Conservation (phyloP, 768 basidiomycete genomes). For the Candolleomyces eurysporus region DNA sequence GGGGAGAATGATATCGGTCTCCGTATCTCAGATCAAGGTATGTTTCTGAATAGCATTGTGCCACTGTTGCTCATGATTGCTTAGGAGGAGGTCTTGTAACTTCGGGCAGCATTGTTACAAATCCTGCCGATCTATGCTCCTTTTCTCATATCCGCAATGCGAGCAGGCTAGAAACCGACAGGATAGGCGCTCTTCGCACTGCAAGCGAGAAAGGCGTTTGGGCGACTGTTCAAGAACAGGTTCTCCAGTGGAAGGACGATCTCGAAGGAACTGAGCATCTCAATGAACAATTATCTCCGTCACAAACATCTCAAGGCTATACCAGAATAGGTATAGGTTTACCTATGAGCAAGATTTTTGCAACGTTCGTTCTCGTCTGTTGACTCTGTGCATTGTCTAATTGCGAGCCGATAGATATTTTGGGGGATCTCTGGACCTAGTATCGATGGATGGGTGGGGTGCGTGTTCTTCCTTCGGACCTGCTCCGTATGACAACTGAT, state of each 20-base stretch:
- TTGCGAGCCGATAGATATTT: slow-evolving; percentile 55
- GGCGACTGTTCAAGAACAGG: slow-evolving; percentile 81
- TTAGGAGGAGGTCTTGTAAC: slow-evolving; percentile 71
- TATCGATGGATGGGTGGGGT: slow-evolving; percentile 86
- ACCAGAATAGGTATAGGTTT: slow-evolving; percentile 76
- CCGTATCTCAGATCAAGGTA: slow-evolving; percentile 91
- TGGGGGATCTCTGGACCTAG: slow-evolving; percentile 75
- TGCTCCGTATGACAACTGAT: slow-evolving; percentile 1
- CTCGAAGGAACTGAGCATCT: slow-evolving; percentile 18
- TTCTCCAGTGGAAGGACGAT: slow-evolving; percentile 45
- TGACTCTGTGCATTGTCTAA: neutral
- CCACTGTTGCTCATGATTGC: slow-evolving; percentile 9
- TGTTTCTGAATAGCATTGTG: neutral
- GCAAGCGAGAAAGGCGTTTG: slow-evolving; percentile 63
- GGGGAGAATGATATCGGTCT: slow-evolving; percentile 73
- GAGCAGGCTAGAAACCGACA: slow-evolving; percentile 60
- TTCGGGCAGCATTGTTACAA: slow-evolving; percentile 45
- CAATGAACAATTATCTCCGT: slow-evolving; percentile 25
- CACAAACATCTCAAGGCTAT: slow-evolving; percentile 43
- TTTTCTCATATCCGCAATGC: slow-evolving; percentile 86
- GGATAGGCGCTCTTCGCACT: slow-evolving; percentile 65
- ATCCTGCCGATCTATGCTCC: slow-evolving; percentile 80
- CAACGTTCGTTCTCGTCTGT: slow-evolving; percentile 51
- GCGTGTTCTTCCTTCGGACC: slow-evolving; percentile 20
- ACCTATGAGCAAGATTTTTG: slow-evolving; percentile 88